Base-by-base conservation (phyloP, 805 yeast genomes). In the Wickerhamiella sergipiensis region DNA sequence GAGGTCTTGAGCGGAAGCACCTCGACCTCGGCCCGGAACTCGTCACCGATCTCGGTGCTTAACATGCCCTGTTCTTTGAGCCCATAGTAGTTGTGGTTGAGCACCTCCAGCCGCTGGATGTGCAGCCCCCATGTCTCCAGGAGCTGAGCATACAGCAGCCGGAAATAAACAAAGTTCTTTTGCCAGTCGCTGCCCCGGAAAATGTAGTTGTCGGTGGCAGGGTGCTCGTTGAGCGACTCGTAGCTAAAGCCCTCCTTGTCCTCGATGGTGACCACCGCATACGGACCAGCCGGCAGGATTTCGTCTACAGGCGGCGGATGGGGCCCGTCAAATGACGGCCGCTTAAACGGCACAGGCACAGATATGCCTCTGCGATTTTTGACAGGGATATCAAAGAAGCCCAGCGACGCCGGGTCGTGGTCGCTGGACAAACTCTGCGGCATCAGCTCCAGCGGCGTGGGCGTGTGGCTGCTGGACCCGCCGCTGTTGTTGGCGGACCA, bases 41-140 rank as follows among this genome's bases (percentile, higher is more conserved):
- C 49, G 15, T 29, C 24, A 12, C 26, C 40, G 40, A n/a, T 38
- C 22, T 18, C 45, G 22, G 10, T 6, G 38, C 15, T 24, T 7
- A 29, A 12, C 33, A 29, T 9, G 40, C 24, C 23, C 18, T 23
- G 22, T 18, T 24, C 19, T 18, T 23, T n/a, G 15, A 6, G 17
- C 24, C 57, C 55, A 38, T 46, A 36, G 31, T 73, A 75, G 59
- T 82, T 83, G 68, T 78, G 77, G 65, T 89, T 87, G 51, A 86
- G 64, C 10, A 89, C 76, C 59, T 89, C 89, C 26, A 85, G 79
- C 43, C 95, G 67, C 55, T 81, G 78, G n/a, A 84, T 74, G 0
- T 88, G 84, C 18, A 88, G 70, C 0, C 92, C 94, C 97, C 97
- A 90, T 33, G 75, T 65, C 59, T 77, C 85, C 13, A 89, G 69